phyloP scores from a whole-genome alignment of 345 rosid genomes.

The Cardamine chenopodiifolia region DNA sequence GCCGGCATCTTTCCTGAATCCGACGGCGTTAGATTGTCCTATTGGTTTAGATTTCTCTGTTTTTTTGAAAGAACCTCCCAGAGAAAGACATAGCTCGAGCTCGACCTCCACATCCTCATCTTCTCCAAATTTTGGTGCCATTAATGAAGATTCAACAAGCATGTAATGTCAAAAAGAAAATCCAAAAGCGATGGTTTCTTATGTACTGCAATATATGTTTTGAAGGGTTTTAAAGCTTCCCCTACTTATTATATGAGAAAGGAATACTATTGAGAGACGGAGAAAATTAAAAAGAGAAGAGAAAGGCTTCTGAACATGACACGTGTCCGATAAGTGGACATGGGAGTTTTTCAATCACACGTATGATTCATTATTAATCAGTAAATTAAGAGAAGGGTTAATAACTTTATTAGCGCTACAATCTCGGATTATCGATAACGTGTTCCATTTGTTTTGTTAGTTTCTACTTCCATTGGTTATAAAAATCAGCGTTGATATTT shows the following conservation, averaged over 20 bases:
- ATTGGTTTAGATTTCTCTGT: conserved; percentile 35
- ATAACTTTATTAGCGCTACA: conserved; percentile 38
- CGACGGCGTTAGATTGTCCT: neutral
- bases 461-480: conserved; percentile 17
- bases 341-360: conserved; percentile 44
- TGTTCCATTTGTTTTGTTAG: conserved; percentile 14
- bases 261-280: neutral
- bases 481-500: conserved; percentile 35
- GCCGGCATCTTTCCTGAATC: neutral
- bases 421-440: conserved; percentile 45
- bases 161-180: neutral
- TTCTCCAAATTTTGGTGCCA: conserved; percentile 38
- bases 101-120: conserved; percentile 49
- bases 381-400: conserved; percentile 28
- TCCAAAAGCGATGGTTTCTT: neutral
- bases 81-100: conserved; percentile 66
- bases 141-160: conserved; percentile 21
- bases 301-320: conserved; percentile 32
- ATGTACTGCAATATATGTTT: neutral
- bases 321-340: conserved; percentile 47
- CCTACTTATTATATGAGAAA: conserved; percentile 8
- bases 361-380: conserved; percentile 32
- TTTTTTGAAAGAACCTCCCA: conserved; percentile 55
- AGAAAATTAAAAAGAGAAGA: conserved; percentile 20
- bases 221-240: conserved; percentile 3